Conservation (phyloP, 805 yeast species). For the Ogataea nakhonphanomensis region DNA sequence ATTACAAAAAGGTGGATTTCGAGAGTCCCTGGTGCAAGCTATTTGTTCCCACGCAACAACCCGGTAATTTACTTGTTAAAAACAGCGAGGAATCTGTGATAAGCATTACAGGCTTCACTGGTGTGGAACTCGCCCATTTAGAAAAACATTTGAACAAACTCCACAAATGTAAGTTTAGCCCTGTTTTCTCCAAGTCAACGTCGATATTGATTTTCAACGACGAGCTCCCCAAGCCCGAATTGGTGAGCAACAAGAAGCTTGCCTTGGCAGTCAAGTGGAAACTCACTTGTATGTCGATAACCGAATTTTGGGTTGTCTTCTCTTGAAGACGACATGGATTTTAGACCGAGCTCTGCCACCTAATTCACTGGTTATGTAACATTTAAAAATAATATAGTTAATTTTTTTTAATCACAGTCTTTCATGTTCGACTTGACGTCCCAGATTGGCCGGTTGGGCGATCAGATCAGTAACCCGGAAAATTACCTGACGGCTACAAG, state of each 20-base stretch:
- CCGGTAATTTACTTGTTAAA: background rate
- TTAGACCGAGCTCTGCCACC: background rate
- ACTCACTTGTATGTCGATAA: slow-evolving; percentile 13
- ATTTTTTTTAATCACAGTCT: background rate
- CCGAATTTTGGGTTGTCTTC: slow-evolving; percentile 8
- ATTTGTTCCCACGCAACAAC: slow-evolving; percentile 2
- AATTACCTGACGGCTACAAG: slow-evolving; percentile 26
- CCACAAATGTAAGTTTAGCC: slow-evolving; percentile 42
- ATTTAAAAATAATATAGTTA: background rate
- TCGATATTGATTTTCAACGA: slow-evolving; percentile 54
- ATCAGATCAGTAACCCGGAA: slow-evolving; percentile 14
- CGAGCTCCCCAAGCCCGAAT: slow-evolving; percentile 7
- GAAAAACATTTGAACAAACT: slow-evolving; percentile 51
- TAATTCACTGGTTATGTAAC: background rate
- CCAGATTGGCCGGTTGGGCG: slow-evolving; percentile 8
- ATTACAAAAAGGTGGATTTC: slow-evolving; percentile 14
- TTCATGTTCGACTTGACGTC: slow-evolving; percentile 8
- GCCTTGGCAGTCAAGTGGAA: slow-evolving; percentile 27
- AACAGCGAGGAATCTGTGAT: slow-evolving; percentile 11
- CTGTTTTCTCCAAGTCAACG: slow-evolving; percentile 45
- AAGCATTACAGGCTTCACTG: slow-evolving; percentile 31
- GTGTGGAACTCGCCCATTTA: slow-evolving; percentile 30
- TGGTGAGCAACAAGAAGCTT: slow-evolving; percentile 20
- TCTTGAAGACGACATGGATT: too few species aligned
- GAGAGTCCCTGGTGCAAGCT: slow-evolving; percentile 28